A percentile compares a stretch with the other conserved stretches of the same genome.
These are phyloP conservation scores for Niveomyces coronatus DNA, from an alignment of 2,329 filamentous ascomycete species.

Conservation along the genomic window DNA sequence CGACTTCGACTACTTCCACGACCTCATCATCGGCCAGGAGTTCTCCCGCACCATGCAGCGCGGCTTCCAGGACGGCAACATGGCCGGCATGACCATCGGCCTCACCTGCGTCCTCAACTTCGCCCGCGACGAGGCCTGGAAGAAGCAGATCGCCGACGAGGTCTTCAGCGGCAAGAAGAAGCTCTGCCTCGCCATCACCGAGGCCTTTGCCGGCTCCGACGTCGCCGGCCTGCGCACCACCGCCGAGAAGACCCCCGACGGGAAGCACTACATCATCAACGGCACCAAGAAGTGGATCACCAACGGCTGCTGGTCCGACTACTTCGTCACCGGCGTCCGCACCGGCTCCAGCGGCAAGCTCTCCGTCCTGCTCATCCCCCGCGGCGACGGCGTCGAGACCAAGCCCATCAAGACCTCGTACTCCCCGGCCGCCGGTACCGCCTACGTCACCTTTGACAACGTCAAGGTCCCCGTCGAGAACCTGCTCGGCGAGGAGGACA, in stretches of 20 bases:
- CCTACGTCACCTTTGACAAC: slow-evolving; percentile 74
- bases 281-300: slow-evolving; percentile 83
- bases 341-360: slow-evolving; percentile 71
- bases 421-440: slow-evolving; percentile 67
- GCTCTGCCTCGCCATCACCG: slow-evolving; percentile 79
- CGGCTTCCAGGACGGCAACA: slow-evolving; percentile 79
- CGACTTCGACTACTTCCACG: slow-evolving; percentile 83
- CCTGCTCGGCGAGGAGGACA: slow-evolving; percentile 71
- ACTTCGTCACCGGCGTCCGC: slow-evolving; percentile 72
- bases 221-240: slow-evolving; percentile 73
- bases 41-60: slow-evolving; percentile 58
- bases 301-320: slow-evolving; percentile 70
- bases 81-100: slow-evolving; percentile 78
- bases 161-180: slow-evolving; percentile 75
- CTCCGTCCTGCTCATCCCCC: slow-evolving; percentile 64
- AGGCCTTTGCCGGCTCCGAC: slow-evolving; percentile 74
- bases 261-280: slow-evolving; percentile 61
- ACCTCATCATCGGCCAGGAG: slow-evolving; percentile 68
- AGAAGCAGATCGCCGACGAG: slow-evolving; percentile 58
- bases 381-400: slow-evolving; percentile 65
- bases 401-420: slow-evolving; percentile 74
- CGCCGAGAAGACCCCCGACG: slow-evolving; percentile 64
- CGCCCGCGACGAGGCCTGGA: slow-evolving; percentile 56
- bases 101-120: slow-evolving; percentile 74
- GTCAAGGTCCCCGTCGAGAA: slow-evolving; percentile 75